Percentiles rank a stretch among this genome's conserved stretches.
phyloP scores from a whole-genome alignment of 306 rosid species.

The Cotoneaster glaucophyllus region DNA sequence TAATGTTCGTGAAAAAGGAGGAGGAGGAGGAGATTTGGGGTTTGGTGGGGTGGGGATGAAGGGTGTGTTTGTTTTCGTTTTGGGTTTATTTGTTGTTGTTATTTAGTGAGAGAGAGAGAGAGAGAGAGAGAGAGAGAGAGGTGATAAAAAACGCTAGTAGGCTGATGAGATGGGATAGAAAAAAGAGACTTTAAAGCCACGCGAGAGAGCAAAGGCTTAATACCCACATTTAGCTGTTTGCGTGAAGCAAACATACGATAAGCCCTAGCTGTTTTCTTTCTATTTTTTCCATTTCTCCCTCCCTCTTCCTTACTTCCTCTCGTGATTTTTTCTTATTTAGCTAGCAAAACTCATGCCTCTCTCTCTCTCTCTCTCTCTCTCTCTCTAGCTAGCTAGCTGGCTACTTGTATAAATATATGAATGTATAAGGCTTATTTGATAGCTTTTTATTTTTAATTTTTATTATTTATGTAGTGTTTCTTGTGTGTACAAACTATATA shows the following conservation, averaged over 20 bases:
- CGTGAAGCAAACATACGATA: slow-evolving; percentile 97
- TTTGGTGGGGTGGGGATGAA: slow-evolving; percentile 34
- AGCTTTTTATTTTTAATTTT: not conserved
- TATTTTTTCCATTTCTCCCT: slow-evolving; percentile 1
- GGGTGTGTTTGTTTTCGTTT: slow-evolving; percentile 31
- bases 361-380: not conserved
- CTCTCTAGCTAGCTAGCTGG: not conserved
- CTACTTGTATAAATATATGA: slow-evolving; percentile 4
- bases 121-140: not conserved
- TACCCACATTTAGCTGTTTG: slow-evolving; percentile 67
- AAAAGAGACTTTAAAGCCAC: slow-evolving; percentile 82
- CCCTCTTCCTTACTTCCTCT: slow-evolving; percentile 13
- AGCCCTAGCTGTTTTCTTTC: slow-evolving; percentile 28
- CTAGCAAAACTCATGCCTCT: slow-evolving; percentile 24
- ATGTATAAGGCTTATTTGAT: not conserved
- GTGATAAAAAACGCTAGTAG: slow-evolving; percentile 3
- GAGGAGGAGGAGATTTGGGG: slow-evolving; percentile 21
- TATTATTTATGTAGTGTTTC: not conserved
- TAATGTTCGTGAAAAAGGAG: not conserved
- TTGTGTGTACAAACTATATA: not conserved
- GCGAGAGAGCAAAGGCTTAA: slow-evolving; percentile 74
- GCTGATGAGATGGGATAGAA: slow-evolving; percentile 1
- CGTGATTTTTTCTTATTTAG: slow-evolving; percentile 13
- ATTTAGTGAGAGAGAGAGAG: not conserved
- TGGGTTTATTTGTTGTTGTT: slow-evolving; percentile 15